A percentile compares a stretch with the other conserved stretches of the same genome.
These are phyloP conservation scores for Chlorella vulgaris DNA, from an alignment of 139 green algal genomes.

Conservation along the genomic window DNA sequence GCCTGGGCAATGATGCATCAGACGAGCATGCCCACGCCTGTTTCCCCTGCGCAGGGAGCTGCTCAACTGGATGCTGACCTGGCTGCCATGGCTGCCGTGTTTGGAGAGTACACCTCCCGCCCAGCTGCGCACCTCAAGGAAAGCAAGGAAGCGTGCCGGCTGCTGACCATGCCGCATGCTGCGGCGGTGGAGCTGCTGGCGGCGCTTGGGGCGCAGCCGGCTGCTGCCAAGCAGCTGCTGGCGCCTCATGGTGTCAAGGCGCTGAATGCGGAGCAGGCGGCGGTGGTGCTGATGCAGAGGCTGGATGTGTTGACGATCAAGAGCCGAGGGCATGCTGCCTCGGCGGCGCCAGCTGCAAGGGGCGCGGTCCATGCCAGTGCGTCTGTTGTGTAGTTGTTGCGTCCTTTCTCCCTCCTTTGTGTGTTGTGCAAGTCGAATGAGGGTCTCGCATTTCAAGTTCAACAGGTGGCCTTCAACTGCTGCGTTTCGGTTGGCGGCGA, in stretches of 20 bases:
- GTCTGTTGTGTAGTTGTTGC: neutral
- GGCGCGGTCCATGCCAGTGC: no score
- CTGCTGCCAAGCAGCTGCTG: constrained; percentile 12
- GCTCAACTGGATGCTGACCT: constrained; percentile 43
- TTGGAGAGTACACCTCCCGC: constrained; percentile 48
- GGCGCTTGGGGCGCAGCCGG: neutral
- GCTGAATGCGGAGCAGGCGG: constrained; percentile 39
- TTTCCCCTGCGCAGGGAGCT: no score
- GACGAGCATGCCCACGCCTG: no score
- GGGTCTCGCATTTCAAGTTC: neutral
- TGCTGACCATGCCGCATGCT: constrained; percentile 16
- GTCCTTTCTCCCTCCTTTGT: neutral
- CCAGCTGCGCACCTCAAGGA: constrained; percentile 62
- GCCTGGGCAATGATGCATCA: no score
- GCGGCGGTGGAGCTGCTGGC: constrained; percentile 8
- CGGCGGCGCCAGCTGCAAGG: no score
- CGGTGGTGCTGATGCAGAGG: constrained; percentile 28
- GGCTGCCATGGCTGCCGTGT: constrained; percentile 37
- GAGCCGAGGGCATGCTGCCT: no score
- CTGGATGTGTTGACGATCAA: constrained; percentile 25
- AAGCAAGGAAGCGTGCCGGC: constrained; percentile 43
- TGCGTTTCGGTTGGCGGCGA: neutral
- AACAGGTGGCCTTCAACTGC: no score
- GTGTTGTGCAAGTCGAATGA: neutral
- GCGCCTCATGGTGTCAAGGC: constrained; percentile 11